Percentiles rank a stretch among this genome's conserved stretches.
Evolutionary conservation across 768 basidiomycete genomes (phyloP).

Genomic region (Lentinula guzmanii): DNA sequence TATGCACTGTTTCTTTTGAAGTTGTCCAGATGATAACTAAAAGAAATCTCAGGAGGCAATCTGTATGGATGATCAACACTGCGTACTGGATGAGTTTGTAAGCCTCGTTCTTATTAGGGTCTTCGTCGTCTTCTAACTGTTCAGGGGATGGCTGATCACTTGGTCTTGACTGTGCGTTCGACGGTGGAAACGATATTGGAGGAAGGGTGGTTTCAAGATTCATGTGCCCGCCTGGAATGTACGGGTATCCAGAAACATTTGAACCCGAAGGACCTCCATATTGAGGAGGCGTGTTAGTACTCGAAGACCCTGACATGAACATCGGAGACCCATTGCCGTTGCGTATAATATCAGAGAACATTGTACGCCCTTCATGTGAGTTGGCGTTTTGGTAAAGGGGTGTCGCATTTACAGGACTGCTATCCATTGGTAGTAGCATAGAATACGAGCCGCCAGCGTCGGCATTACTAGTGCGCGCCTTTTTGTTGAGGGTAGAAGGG

Average conservation of each 20-base stretch:
- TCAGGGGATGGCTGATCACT: slow-evolving; percentile 28
- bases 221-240: slow-evolving; percentile 54
- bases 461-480: slow-evolving; percentile 32
- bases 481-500: slow-evolving; percentile 37
- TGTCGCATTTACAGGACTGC: slow-evolving; percentile 24
- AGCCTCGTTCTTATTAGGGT: slow-evolving; percentile 73
- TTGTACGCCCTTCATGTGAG: slow-evolving; percentile 33
- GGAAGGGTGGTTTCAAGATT: slow-evolving; percentile 49
- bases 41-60: slow-evolving; percentile 1
- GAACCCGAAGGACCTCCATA: slow-evolving; percentile 33
- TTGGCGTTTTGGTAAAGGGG: slow-evolving; percentile 39
- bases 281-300: slow-evolving; percentile 31
- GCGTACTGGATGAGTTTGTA: slow-evolving; percentile 76
- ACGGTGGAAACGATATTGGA: slow-evolving; percentile 41
- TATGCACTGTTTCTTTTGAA: slow-evolving; percentile 82
- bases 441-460: slow-evolving; percentile 44
- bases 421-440: slow-evolving; percentile 50
- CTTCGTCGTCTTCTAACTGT: slow-evolving; percentile 54
- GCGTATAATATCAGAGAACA: slow-evolving; percentile 62
- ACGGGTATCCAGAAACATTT: slow-evolving; percentile 38
- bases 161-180: slow-evolving; percentile 16
- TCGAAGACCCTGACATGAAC: slow-evolving; percentile 45
- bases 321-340: slow-evolving; percentile 50
- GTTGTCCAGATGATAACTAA: slow-evolving; percentile 87
- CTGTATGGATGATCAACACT: not conserved